Evolutionary conservation across 768 basidiomycete genomes (phyloP).

Genomic region (Termitomyces sp.): DNA sequence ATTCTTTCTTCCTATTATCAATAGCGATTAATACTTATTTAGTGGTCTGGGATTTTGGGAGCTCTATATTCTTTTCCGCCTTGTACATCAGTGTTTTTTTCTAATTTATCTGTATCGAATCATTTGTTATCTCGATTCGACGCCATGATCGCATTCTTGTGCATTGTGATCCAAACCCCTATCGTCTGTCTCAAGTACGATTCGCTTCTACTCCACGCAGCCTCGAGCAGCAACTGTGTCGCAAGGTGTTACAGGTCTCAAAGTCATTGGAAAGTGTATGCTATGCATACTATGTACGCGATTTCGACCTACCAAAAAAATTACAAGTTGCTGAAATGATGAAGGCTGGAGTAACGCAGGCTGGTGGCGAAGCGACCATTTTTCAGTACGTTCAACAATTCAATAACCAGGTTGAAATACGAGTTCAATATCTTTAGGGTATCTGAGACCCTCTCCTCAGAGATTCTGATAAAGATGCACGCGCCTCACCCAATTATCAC

Average conservation of each 20-base stretch:
- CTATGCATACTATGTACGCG: conserved; percentile 2
- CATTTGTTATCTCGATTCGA: background rate
- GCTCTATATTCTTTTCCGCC: conserved; percentile 17
- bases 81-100: conserved; percentile 34
- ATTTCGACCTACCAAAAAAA: background rate
- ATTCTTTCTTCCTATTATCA: background rate
- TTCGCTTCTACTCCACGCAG: too few species aligned
- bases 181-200: background rate
- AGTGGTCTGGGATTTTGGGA: conserved; percentile 1
- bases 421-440: conserved; percentile 39
- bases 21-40: background rate
- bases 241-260: too few species aligned
- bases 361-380: conserved; percentile 49
- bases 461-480: conserved; percentile 64
- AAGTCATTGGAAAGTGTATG: conserved; percentile 62
- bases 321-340: conserved; percentile 56
- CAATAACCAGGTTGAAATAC: background rate
- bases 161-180: background rate
- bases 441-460: conserved; percentile 71
- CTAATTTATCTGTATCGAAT: conserved; percentile 19
- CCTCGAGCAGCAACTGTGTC: background rate
- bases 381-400: conserved; percentile 40
- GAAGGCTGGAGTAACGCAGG: conserved; percentile 42
- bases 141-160: background rate
- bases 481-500: conserved; percentile 72